Evolutionary conservation across 306 rosid species (phyloP).

Genomic region (Abrus precatorius): DNA sequence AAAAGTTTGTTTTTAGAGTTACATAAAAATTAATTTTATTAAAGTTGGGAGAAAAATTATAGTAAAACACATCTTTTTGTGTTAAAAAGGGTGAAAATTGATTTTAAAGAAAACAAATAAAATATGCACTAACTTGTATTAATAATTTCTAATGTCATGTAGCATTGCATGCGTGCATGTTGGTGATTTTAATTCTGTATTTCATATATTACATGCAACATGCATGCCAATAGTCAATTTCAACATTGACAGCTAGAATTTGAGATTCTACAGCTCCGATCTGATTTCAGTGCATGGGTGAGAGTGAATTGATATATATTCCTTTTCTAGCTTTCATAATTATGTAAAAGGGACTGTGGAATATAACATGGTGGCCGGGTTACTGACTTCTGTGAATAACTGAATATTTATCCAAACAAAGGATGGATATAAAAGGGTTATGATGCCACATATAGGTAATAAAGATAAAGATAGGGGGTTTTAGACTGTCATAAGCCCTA

Average conservation of each 20-base stretch:
- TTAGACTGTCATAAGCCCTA: slow-evolving; percentile 48
- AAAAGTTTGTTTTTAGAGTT: neutral
- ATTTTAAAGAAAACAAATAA: no score
- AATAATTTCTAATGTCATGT: neutral
- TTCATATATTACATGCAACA: neutral
- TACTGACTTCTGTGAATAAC: slow-evolving; percentile 54
- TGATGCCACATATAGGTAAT: slow-evolving; percentile 55
- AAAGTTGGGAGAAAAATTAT: no score
- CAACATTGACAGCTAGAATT: slow-evolving; percentile 41
- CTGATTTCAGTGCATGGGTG: slow-evolving; percentile 25
- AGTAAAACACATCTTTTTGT: no score
- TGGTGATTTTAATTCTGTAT: neutral
- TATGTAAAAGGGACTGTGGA: slow-evolving; percentile 36
- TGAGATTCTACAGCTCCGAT: slow-evolving; percentile 36
- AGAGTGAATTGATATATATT: slow-evolving; percentile 19
- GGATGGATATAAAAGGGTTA: slow-evolving; percentile 44
- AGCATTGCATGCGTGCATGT: slow-evolving; percentile 18
- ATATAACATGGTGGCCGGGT: slow-evolving; percentile 38
- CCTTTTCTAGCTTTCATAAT: slow-evolving; percentile 36
- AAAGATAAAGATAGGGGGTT: slow-evolving; percentile 45
- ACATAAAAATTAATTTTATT: no score
- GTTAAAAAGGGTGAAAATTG: no score
- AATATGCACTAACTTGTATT: neutral
- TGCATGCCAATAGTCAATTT: slow-evolving; percentile 1
- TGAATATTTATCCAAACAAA: slow-evolving; percentile 56